phyloP scores from a whole-genome alignment of 805 yeast genomes.

The Ogataea angusta region DNA sequence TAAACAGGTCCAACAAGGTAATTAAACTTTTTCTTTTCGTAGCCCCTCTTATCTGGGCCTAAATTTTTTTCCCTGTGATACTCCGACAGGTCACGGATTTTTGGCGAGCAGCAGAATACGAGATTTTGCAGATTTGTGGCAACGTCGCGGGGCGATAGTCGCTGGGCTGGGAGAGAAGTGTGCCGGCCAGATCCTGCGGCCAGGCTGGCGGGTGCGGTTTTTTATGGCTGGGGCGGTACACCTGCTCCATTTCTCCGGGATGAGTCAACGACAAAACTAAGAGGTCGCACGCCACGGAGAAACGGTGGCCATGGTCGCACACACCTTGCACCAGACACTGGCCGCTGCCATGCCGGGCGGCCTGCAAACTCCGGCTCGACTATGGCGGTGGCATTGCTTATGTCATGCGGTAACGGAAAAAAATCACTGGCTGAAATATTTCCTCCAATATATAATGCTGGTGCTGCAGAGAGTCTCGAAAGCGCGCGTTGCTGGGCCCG shows the following conservation, averaged over 20 bases:
- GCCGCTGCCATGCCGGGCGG: too few species aligned
- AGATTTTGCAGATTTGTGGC: background rate
- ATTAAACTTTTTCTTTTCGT: slow-evolving; percentile 2
- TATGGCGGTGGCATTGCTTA: background rate
- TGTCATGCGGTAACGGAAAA: background rate
- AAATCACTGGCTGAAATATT: background rate
- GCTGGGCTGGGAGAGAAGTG: background rate
- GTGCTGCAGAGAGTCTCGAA: slow-evolving; percentile 2
- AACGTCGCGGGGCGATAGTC: background rate
- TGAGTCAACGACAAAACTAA: slow-evolving; percentile 5
- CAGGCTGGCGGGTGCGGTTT: background rate
- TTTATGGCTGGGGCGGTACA: background rate
- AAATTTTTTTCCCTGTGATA: slow-evolving; percentile 7
- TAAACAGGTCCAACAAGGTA: background rate
- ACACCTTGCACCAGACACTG: background rate
- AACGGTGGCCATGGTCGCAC: slow-evolving; percentile 1
- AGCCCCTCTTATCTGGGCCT: slow-evolving; percentile 9
- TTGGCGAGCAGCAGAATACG: slow-evolving; percentile 1
- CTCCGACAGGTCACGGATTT: slow-evolving; percentile 12
- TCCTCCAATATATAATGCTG: background rate
- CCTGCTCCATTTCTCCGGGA: slow-evolving; percentile 9
- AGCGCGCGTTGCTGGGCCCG: background rate
- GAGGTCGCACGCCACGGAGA: slow-evolving; percentile 1
- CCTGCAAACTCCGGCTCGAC: slow-evolving; percentile 4
- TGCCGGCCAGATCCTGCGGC: background rate